Base-by-base conservation (phyloP, 768 basidiomycete species). In the Tulasnella sp. region DNA sequence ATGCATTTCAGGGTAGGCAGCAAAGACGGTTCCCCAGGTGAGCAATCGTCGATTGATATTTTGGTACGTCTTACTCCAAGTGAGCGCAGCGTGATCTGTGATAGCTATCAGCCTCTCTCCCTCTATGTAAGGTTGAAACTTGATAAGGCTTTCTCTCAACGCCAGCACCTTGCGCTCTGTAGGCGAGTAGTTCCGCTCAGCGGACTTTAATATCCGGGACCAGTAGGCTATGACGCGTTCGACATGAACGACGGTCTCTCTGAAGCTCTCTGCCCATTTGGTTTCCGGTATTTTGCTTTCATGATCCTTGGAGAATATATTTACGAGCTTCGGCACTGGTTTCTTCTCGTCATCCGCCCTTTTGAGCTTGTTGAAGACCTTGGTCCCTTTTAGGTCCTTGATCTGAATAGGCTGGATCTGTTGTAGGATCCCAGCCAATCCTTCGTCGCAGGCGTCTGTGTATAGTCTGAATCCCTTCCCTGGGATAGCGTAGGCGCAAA, bases 161-260 rank as follows among this genome's bases (percentile, higher is more conserved):
- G 79, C 81, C 44, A 83, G 68, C 0, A 81, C 83, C 75, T 83
- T 81, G 26, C 79, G 19, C 75, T 83, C 81, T 0, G 82, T 83
- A 0, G 79, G 76, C 0, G 81, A 81, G 47, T 83, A 83, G 59
- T 80, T 80, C 5, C 76, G 29, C 69, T 83, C 80, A 0, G 82
- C 78, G 0, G 78, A 75, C 75, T 81, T 77, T 12, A 81, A 65
- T 0, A 78, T 76, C 7, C 77, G 47, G 16, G 75, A 76, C 80
- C 80, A 80, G 67, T 80, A 80, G 11, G 76, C 40, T 7, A 40
- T 79, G 0, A 81, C 79, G 29, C 79, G 34, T 73, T 81, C 80
- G 0, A 81, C 72, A 44, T 80, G 47, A 0, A 82, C 79, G 0
- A 70, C 71, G 0, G 82, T 82, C 3, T 80, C 77, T 32, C 82